Conservation (phyloP, 1,284 basidiomycete species). For the Austroboletus niveus region DNA sequence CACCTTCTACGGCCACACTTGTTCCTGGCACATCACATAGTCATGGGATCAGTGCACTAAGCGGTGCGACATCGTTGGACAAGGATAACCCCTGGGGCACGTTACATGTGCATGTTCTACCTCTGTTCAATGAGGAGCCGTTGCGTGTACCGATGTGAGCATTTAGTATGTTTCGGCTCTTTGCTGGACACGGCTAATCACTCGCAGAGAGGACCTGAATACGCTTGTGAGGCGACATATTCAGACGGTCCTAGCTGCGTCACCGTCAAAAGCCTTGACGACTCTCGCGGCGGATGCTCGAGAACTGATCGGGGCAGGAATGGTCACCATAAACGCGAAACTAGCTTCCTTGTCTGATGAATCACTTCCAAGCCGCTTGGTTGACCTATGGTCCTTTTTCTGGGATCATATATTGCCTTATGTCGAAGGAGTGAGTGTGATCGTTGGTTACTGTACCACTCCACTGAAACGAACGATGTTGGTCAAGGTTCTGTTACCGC, state of each 20-base stretch:
- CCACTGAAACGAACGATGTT: constrained; percentile 3
- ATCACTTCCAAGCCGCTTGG: constrained; percentile 71
- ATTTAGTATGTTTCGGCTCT: neutral
- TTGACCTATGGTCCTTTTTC: constrained; percentile 93
- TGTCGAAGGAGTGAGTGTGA: constrained; percentile 70
- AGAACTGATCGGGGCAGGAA: constrained; percentile 84
- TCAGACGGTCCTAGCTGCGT: constrained; percentile 59
- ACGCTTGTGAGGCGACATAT: constrained; percentile 77
- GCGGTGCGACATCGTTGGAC: constrained; percentile 15
- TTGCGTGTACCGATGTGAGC: constrained; percentile 82
- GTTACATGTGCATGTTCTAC: constrained; percentile 83
- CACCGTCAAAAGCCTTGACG: constrained; percentile 61
- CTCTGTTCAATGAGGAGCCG: constrained; percentile 89
- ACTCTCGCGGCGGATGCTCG: constrained; percentile 78
- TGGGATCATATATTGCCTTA: constrained; percentile 92
- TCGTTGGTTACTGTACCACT: neutral
- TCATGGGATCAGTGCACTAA: constrained; percentile 22
- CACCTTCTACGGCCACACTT: constrained; percentile 23
- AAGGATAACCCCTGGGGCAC: constrained; percentile 74
- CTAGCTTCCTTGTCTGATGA: constrained; percentile 72
- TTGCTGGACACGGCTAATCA: constrained; percentile 5
- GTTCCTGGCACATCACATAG: constrained; percentile 19
- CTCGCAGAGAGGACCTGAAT: constrained; percentile 84
- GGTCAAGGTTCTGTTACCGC: constrained; percentile 65
- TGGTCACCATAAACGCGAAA: constrained; percentile 89